Evolutionary conservation across 805 yeast genomes (phyloP).

Genomic region (Jamesozyma rosinii): DNA sequence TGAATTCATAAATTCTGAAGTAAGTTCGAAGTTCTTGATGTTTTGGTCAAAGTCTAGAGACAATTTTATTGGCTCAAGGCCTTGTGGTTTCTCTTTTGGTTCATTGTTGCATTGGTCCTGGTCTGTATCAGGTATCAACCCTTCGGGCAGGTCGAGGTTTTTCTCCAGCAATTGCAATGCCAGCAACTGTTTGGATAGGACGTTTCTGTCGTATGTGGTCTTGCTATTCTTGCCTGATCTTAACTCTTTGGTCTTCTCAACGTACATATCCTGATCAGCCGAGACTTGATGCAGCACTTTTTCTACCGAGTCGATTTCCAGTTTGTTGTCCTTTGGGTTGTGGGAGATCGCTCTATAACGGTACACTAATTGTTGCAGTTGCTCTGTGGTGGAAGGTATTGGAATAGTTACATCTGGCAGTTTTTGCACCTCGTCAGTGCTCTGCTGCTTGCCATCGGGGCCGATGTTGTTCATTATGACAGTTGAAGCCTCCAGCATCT

Average conservation of each 20-base stretch:
- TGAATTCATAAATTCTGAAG: slow-evolving; percentile 21
- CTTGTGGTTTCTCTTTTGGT: background rate
- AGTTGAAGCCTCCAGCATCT: slow-evolving; percentile 1
- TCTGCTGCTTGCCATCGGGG: too few species aligned
- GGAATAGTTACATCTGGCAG: slow-evolving; percentile 15
- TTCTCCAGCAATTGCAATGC: slow-evolving; percentile 57
- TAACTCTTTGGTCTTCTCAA: slow-evolving; percentile 23
- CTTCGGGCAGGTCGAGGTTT: slow-evolving; percentile 55
- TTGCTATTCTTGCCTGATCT: slow-evolving; percentile 17
- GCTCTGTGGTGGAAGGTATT: slow-evolving; percentile 19
- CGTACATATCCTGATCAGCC: slow-evolving; percentile 33
- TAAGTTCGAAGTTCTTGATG: slow-evolving; percentile 24
- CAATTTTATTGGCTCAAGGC: slow-evolving; percentile 17
- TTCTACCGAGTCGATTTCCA: slow-evolving; percentile 40
- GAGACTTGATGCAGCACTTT: slow-evolving; percentile 35
- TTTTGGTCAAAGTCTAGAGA: slow-evolving; percentile 27
- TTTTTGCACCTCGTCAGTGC: background rate
- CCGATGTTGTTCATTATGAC: background rate
- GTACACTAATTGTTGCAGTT: slow-evolving; percentile 26
- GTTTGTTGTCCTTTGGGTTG: slow-evolving; percentile 17
- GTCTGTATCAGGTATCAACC: slow-evolving; percentile 34
- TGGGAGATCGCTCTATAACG: slow-evolving; percentile 27
- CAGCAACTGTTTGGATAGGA: slow-evolving; percentile 49
- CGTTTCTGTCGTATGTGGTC: slow-evolving; percentile 35
- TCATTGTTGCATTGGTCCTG: background rate